Evolutionary conservation across 164 flowering plant genomes (phyloP), one percentile per base, ranked within the genome.

Genomic region (Magnolia changhungtana): DNA sequence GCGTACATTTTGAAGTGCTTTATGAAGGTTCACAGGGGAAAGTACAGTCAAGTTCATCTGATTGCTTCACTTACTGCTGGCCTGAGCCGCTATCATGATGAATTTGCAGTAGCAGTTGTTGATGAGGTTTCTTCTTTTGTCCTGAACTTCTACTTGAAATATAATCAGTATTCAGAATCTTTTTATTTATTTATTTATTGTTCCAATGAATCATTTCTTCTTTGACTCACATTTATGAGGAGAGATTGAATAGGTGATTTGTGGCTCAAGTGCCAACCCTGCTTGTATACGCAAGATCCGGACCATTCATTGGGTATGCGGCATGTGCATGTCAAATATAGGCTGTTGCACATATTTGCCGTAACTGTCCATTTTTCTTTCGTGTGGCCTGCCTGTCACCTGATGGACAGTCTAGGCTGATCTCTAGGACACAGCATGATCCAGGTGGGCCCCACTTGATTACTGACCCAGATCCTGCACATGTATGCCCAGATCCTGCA

Each of bases 11-110:
- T 94, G 72, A 96, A 94, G 82, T 94, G 97, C 87, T 92, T 96
- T 83, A 81, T 94, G 97, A 96, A 96, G 85, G 92, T 96, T 82
- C 97, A 96, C 83, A 92, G 81, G 78, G 99, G 98, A 72, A 96
- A 96, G 81, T 96, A 89, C 83, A 92, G 97, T 31, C 98, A 96
- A 81, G 96, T 96, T 82, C 96, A 96, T 82, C 84, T 96, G 84
- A 86, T 96, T 88, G 98, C 99, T 72, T 94, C 93, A 69, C 97
- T 96, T 52, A 91, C 98, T 69, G 94, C 97, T 85, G 92, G 97
- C 67, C 80, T 96, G 82, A 94, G 99, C 79, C 97, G 97, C 78
- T 90, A 92, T 80, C 99, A 96, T 85, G 98, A 96, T 90, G 95
- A 91, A 74, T 96, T 96, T 86, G 93, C 97, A 10, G 98, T 96